Percentiles rank a stretch among this genome's conserved stretches.
phyloP scores from a whole-genome alignment of 2,329 filamentous ascomycete genomes.

The Colletotrichum cordylinicola region DNA sequence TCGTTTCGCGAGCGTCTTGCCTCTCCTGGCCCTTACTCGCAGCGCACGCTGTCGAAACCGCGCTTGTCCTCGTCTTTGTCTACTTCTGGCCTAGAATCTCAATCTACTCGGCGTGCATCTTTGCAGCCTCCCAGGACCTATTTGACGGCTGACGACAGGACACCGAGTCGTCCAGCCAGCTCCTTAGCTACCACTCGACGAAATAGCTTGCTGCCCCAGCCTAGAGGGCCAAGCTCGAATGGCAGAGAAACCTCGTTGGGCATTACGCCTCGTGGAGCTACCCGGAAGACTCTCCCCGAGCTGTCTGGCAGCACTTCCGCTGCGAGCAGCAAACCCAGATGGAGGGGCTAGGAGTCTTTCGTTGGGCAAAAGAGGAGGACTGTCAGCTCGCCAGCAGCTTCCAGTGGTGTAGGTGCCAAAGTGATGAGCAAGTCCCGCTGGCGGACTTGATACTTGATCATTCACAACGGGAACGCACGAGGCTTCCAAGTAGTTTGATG shows the following conservation, averaged over 20 bases:
- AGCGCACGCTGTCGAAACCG: slow-evolving; percentile 50
- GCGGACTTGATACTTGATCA: slow-evolving; percentile 4
- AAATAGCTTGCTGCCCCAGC: slow-evolving; percentile 59
- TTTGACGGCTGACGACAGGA: slow-evolving; percentile 33
- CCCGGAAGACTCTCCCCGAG: slow-evolving; percentile 41
- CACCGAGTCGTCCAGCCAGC: slow-evolving; percentile 56
- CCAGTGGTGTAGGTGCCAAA: not conserved
- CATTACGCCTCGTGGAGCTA: slow-evolving; percentile 49
- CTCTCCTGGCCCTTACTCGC: slow-evolving; percentile 54
- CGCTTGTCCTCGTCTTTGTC: slow-evolving; percentile 50
- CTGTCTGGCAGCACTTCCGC: slow-evolving; percentile 30
- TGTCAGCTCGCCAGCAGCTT: not conserved
- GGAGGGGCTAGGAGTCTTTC: slow-evolving; percentile 43
- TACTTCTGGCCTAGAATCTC: slow-evolving; percentile 38
- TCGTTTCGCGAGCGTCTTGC: slow-evolving; percentile 60
- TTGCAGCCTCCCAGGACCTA: slow-evolving; percentile 52
- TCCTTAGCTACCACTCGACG: slow-evolving; percentile 59
- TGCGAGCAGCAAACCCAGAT: slow-evolving; percentile 50
- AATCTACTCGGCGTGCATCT: slow-evolving; percentile 54
- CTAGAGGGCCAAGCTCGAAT: slow-evolving; percentile 39
- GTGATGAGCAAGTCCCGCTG: slow-evolving; percentile 14
- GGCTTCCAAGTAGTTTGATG: not conserved
- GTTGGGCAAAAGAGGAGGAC: not conserved
- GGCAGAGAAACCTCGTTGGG: slow-evolving; percentile 54
- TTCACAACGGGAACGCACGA: not conserved